Evolutionary conservation across 371 early-diverging fungal species (phyloP).

Genomic region (Batkoa obscura): DNA sequence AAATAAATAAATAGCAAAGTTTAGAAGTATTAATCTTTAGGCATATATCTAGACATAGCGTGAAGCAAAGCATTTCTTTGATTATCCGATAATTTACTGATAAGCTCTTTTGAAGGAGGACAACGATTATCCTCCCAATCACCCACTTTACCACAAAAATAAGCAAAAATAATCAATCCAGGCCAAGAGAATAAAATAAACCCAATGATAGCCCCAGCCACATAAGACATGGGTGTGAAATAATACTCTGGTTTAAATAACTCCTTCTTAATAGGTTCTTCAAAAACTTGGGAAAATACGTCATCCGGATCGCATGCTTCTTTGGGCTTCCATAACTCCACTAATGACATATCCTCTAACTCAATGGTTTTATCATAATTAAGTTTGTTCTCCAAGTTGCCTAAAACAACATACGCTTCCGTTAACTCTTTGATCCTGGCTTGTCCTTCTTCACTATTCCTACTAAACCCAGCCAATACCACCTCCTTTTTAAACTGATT

Average conservation of each 20-base stretch:
- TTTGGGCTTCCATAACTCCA: not conserved
- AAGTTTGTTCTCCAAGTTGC: not conserved
- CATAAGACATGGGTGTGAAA: not conserved
- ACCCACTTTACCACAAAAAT: not conserved
- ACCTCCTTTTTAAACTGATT: not conserved
- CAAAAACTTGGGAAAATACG: not conserved
- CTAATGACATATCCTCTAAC: not conserved
- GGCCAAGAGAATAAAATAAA: not conserved
- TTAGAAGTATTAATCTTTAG: too few species aligned
- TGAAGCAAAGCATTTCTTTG: too few species aligned
- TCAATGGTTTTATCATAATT: not conserved
- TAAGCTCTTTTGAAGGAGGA: too few species aligned
- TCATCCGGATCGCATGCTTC: not conserved
- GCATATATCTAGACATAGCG: too few species aligned
- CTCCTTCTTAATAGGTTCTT: not conserved
- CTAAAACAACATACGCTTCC: not conserved
- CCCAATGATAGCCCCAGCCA: not conserved
- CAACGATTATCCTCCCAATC: not conserved
- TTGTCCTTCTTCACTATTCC: not conserved
- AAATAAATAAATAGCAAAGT: too few species aligned
- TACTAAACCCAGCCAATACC: not conserved
- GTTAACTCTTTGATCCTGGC: not conserved
- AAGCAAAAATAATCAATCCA: not conserved
- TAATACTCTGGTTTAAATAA: not conserved
- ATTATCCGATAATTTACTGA: too few species aligned